Evolutionary conservation across 2,329 filamentous ascomycete species (phyloP), one percentile per base, ranked within the genome.

Genomic region (Cryoendolithus antarcticus): DNA sequence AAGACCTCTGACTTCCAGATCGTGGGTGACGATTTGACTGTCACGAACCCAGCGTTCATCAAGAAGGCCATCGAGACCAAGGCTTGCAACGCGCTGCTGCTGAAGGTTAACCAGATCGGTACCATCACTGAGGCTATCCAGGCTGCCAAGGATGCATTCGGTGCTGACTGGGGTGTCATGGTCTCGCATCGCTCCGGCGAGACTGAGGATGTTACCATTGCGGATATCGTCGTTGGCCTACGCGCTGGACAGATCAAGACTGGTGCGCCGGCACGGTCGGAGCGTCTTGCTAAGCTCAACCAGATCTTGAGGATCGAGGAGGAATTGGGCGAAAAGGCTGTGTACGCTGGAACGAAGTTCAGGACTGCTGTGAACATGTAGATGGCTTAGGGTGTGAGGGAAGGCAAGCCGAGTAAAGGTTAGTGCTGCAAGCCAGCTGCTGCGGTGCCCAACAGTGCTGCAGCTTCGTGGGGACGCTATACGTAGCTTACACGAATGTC

Each of bases 31-130:
- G 91, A 98, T 64, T 70, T 98, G 76, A 96, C 91, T 53, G 91
- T 98, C 68, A 98, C 91, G 69, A 98, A 98, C 80, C 91, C 91
- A 48, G 71, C 84, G 58, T 89, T 91, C 68, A 98, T 98, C 78
- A 95, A 96, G 85, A 93, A 93, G 77, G 91, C 91, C 60, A 94
- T 96, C 55, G 88, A 96, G 67, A 82, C 91, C 61, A 98, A 98
- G 83, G 85, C 91, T 58, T 91, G 88, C 80, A 96, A 98, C 63
- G 84, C 88, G 51, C 82, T 98, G 44, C 78, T 98, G 48, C 85
- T 98, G 64, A 98, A 98, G 82, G 88, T 98, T 69, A 98, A 98
- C 83, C 91, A 98, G 77, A 98, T 98, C 58, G 91, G 91, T 70
- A 95, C 91, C 54, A 80, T 98, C 60, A 93, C 86, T 56, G 91